phyloP scores from a whole-genome alignment of 2,329 filamentous ascomycete species.

The Penicillium sp. region DNA sequence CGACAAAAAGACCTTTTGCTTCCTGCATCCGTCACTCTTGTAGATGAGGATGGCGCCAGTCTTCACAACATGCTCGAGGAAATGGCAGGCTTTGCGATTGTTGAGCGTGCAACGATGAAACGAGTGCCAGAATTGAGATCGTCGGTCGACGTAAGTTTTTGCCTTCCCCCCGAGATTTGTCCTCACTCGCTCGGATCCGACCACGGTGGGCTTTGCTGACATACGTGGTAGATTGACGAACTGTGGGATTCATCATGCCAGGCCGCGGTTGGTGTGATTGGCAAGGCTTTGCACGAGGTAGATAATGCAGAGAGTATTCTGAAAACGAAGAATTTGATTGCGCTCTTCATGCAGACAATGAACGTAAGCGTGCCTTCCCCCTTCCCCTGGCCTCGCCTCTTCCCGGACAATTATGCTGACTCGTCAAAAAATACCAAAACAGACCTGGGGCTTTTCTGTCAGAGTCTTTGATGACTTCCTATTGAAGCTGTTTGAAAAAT shows the following conservation, averaged over 20 bases:
- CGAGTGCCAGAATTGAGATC: slow-evolving; percentile 82
- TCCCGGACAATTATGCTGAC: slow-evolving; percentile 6
- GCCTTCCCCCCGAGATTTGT: neutral
- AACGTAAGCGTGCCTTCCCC: slow-evolving; percentile 61
- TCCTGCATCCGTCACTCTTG: slow-evolving; percentile 72
- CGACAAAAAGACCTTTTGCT: slow-evolving; percentile 90
- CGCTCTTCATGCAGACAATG: slow-evolving; percentile 97
- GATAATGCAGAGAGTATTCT: slow-evolving; percentile 85
- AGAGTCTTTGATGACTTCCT: slow-evolving; percentile 79
- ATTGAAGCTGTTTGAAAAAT: slow-evolving; percentile 89
- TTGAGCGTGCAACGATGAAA: slow-evolving; percentile 91
- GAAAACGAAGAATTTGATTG: slow-evolving; percentile 92
- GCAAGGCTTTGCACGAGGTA: slow-evolving; percentile 76
- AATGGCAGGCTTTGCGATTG: slow-evolving; percentile 94
- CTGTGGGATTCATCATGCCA: slow-evolving; percentile 98
- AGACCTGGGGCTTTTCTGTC: slow-evolving; percentile 91
- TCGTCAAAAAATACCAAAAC: neutral
- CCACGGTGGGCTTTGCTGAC: slow-evolving; percentile 18
- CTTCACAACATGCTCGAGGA: slow-evolving; percentile 91
- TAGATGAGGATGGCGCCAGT: slow-evolving; percentile 80
- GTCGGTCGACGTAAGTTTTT: slow-evolving; percentile 69
- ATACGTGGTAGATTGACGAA: slow-evolving; percentile 74
- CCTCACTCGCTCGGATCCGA: neutral
- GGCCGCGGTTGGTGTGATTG: slow-evolving; percentile 78
- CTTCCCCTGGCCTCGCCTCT: neutral